Percentiles rank a stretch among this genome's conserved stretches.
Conservation (phyloP, 768 basidiomycete species). For the Trametes cinnabarina region DNA sequence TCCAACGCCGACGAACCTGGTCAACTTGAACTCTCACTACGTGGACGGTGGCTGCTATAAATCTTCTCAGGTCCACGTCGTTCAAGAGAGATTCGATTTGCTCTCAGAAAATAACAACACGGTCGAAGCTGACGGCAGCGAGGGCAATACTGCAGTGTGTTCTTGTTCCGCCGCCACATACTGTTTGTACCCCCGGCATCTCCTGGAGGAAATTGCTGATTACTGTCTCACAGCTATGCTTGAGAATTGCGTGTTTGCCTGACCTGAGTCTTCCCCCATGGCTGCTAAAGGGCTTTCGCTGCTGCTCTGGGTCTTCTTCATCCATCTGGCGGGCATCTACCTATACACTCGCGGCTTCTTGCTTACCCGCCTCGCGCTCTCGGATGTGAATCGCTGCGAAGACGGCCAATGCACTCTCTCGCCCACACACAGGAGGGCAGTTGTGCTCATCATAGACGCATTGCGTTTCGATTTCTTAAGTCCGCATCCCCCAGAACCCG, state of each 20-base stretch:
- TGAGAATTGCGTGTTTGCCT: no score
- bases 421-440: slow-evolving; percentile 74
- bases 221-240: no score
- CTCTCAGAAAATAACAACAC: no score
- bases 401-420: slow-evolving; percentile 44
- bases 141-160: no score
- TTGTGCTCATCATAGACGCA: slow-evolving; percentile 88
- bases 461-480: slow-evolving; percentile 93
- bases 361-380: slow-evolving; percentile 70
- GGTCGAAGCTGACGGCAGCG: no score
- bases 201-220: no score
- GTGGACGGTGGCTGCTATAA: no score
- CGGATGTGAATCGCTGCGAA: slow-evolving; percentile 48
- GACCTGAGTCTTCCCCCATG: slow-evolving; percentile 1
- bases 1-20: not conserved
- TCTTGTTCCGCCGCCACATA: no score
- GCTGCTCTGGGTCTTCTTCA: slow-evolving; percentile 56
- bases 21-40: no score
- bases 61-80: no score
- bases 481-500: slow-evolving; percentile 58
- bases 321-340: slow-evolving; percentile 79
- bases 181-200: no score
- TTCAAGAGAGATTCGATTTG: no score
- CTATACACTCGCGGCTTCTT: slow-evolving; percentile 93
- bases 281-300: slow-evolving; percentile 17